Evolutionary conservation across 2,329 filamentous ascomycete species (phyloP), one percentile per base, ranked within the genome.

Genomic region (Alternaria postmessia): DNA sequence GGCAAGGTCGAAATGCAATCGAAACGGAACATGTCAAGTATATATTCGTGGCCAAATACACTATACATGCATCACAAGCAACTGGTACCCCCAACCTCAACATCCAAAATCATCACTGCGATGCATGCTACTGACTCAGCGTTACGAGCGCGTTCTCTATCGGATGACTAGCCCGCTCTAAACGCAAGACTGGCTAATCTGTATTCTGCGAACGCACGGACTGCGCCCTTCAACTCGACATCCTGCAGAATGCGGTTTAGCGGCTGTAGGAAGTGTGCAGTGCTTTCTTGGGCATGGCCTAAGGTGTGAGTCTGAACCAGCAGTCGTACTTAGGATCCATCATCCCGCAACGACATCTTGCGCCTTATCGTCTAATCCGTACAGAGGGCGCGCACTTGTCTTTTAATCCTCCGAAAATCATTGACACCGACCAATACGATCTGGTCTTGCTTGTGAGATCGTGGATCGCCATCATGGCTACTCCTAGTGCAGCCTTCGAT

Each of bases 401-500:
- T 54, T 56, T 48, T 24, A 16, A 42, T 38, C 30, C 28, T 24
- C 43, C 49, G 36, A 54, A 38, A 11, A 47, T 30, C 34, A 48
- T 56, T 53, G 47, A 28, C 26, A 26, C 18, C 54, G 28, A 41
- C 28, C 54, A 46, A 42, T 47, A 51, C 38, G 20, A 41, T 47
- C n/a, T 26, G 24, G 18, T 24, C 12, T 39, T 59, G 57, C 38
- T 24, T 56, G 57, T 52, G 30, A 36, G 30, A 36, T 42, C 24
- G 34, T 51, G 57, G 48, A 30, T 52, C 36, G 44, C 52, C 62
- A 66, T 38, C 53, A 77, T 77, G 75, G 67, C 67, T 61, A 66
- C 66, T 36, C 66, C 72, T 42, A 70, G 66, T 59, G 62, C 59
- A 20, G 49, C 63, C 24, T 69, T 76, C 36, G 72, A 77, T 54